These are phyloP conservation scores for Neonothopanus nambi DNA, from an alignment of 1,284 basidiomycete species.

Conservation along the genomic window DNA sequence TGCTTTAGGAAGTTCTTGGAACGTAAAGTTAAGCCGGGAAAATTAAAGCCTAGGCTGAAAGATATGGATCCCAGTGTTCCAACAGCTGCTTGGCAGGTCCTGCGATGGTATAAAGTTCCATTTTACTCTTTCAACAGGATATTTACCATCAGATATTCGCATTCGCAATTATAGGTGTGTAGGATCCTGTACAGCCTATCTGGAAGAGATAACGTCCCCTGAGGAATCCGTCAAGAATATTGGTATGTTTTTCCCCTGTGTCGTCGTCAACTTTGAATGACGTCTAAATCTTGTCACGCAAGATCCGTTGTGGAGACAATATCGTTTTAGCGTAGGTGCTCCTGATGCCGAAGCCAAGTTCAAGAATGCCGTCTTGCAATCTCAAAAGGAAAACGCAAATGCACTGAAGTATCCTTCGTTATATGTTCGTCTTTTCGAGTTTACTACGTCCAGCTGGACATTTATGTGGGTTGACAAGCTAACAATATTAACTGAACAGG, in stretches of 20 bases:
- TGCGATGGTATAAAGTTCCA: conserved; percentile 49
- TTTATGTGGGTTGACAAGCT: neutral
- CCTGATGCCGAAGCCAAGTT: conserved; percentile 68
- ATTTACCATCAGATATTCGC: neutral
- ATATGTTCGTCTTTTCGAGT: conserved; percentile 43
- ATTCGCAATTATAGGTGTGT: conserved; percentile 45
- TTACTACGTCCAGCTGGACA: no score
- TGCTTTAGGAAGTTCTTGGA: conserved; percentile 43
- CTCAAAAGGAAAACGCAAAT: conserved; percentile 37
- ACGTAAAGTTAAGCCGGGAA: conserved; percentile 45
- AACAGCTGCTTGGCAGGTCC: conserved; percentile 59
- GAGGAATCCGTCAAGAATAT: conserved; percentile 52
- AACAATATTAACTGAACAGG: no score
- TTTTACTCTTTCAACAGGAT: conserved; percentile 27
- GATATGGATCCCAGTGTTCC: conserved; percentile 47
- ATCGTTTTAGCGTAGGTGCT: conserved; percentile 63
- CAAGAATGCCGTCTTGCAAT: conserved; percentile 38
- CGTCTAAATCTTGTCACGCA: conserved; percentile 1
- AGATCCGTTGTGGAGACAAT: conserved; percentile 55
- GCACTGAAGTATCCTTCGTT: conserved; percentile 51
- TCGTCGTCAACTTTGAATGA: neutral
- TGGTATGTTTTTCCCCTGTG: conserved; percentile 35
- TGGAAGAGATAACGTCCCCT: conserved; percentile 55
- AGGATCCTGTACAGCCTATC: conserved; percentile 63
- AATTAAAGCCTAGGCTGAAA: conserved; percentile 48